Base-by-base conservation (phyloP, 139 green algal genomes). In the Chlorella sp. region DNA sequence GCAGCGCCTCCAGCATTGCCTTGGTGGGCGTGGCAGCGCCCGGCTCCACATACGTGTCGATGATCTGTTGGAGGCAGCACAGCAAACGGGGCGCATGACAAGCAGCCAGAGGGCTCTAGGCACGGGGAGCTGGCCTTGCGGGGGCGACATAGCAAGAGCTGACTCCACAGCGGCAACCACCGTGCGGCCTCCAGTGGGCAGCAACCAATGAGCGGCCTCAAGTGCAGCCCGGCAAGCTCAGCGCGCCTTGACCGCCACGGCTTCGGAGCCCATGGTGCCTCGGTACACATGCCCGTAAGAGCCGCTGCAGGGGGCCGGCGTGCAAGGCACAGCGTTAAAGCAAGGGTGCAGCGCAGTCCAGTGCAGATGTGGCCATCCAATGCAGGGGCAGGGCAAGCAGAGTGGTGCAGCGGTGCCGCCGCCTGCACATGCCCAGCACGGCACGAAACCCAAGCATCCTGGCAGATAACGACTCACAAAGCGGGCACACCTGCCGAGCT, bases 401-500 rank as follows among this genome's bases (percentile, higher is more conserved):
- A 3, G 56, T 3, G 30, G 13, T 30, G 9, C 56, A 5, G 56
- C 56, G 11, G 56, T 3, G 56, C 56, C 8, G 16, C 56, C n/a
- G n/a, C n/a, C n/a, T n/a, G n/a, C n/a, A n/a, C n/a, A n/a, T n/a
- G n/a, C n/a, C n/a, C n/a, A n/a, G n/a, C n/a, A n/a, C n/a, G n/a
- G n/a, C n/a, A n/a, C n/a, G n/a, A n/a, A n/a, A n/a, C n/a, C n/a
- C n/a, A n/a, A n/a, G n/a, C n/a, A n/a, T n/a, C n/a, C n/a, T n/a
- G n/a, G n/a, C n/a, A n/a, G n/a, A n/a, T n/a, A n/a, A n/a, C n/a
- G n/a, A n/a, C n/a, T n/a, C n/a, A n/a, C n/a, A n/a, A n/a, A n/a
- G n/a, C n/a, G n/a, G n/a, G n/a, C 85, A 43, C 88, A 88, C 40
- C 74, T 48, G 2, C 90, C 90, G 24, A 93, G 43, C 67, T 91